Base-by-base conservation (phyloP, 2,329 filamentous ascomycete species). In the Ascochyta fabae region DNA sequence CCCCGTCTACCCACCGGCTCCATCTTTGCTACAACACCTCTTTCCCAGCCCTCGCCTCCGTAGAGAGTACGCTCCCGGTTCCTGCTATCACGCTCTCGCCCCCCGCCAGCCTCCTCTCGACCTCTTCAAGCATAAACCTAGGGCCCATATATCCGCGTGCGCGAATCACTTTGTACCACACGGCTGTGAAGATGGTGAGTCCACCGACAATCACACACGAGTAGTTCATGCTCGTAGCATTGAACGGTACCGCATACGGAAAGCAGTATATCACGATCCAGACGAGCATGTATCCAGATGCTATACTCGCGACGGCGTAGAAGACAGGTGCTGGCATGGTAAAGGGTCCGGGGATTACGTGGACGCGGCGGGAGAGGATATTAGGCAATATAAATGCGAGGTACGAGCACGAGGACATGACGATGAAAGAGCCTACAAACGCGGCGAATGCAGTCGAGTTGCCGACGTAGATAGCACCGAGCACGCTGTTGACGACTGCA, bases 391-490 rank as follows among this genome's bases (percentile, higher is more conserved):
- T 86, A 6, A 86, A 85, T 0, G 84, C 84, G 3, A 88, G 77
- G 68, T 88, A 90, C 0, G 84, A 87, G 9, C 83, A 66, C 0
- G 81, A 81, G 3, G 77, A 77, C 0, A 87, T 76, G 13, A 86
- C 78, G 48, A 85, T 80, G 68, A 85, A 87, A 0, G 79, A 82
- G 9, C 85, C 85, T 7, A 89, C 83, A 24, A 90, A 84, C 0
- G 87, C 87, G 38, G 84, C 83, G 74, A 90, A 91, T 0, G 88
- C 88, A 0, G 86, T 87, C 1, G 79, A 82, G 56, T 80, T 86
- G n/a, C 84, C 87, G 1, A 90, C 81, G 60, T 89, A 89, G 40
- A 90, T 86, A 38, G 79, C 80, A 0, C 86, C 87, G 0, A 90
- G 77, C 3, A 87, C 69, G 0, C 85, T 85, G 23, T 81, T 81